Percentiles rank a stretch among this genome's conserved stretches.
Conservation (phyloP, 495 filamentous ascomycete species). For the Neurospora intermedia region DNA sequence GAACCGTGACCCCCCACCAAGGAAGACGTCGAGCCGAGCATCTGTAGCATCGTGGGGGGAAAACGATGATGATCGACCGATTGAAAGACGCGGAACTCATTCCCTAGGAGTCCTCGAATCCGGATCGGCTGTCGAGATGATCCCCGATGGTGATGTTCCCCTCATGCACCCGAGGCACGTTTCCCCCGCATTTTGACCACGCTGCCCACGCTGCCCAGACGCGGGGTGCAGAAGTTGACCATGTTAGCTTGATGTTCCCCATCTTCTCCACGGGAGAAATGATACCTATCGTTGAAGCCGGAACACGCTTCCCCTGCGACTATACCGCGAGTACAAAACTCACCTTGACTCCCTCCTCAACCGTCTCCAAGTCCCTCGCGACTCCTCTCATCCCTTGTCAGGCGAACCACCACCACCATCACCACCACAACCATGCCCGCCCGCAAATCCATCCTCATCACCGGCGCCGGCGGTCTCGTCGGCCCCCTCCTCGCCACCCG, state of each 20-base stretch:
- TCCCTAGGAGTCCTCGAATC: too few relatives aligned
- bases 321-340: not conserved
- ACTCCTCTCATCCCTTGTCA: not conserved
- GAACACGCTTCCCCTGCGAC: too few relatives aligned
- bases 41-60: not conserved
- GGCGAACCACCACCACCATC: not conserved
- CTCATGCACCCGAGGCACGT: not conserved
- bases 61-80: not conserved
- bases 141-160: not conserved
- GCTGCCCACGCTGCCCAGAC: not conserved
- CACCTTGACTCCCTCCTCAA: not conserved
- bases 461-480: slow-evolving; percentile 61
- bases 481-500: slow-evolving; percentile 55
- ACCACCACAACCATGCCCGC: slow-evolving; percentile 11
- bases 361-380: not conserved
- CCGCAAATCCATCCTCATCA: slow-evolving; percentile 46
- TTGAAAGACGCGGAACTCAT: too few relatives aligned
- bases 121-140: too few relatives aligned
- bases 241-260: not conserved
- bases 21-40: not conserved
- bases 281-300: not conserved
- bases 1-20: not conserved
- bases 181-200: not conserved
- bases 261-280: not conserved
- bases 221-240: not conserved